Evolutionary conservation across 176 grass and related monocot genomes (phyloP).

Genomic region (Ensete glaucum): DNA sequence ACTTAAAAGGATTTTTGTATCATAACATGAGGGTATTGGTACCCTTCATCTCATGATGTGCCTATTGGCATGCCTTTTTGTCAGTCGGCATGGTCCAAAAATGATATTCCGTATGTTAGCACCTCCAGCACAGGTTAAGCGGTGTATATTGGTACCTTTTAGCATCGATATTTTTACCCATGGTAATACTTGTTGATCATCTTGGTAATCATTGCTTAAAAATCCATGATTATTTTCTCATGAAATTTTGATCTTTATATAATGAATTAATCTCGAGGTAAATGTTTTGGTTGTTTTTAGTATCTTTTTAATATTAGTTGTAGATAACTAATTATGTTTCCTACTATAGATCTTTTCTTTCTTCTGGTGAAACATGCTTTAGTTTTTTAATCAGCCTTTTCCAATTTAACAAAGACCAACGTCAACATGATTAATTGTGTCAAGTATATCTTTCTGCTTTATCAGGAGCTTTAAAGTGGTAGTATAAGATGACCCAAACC

Average conservation of each 20-base stretch:
- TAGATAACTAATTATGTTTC: no score
- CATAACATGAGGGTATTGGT: background rate
- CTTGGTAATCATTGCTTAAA: background rate
- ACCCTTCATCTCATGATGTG: background rate
- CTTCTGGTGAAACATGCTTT: no score
- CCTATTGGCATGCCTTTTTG: background rate
- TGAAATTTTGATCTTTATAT: background rate
- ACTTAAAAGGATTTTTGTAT: background rate
- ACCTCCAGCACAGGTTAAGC: background rate
- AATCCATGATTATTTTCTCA: background rate
- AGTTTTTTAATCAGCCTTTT: no score
- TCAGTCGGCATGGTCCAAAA: background rate
- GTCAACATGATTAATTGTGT: no score
- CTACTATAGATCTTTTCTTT: no score
- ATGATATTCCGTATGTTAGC: background rate
- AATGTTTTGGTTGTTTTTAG: no score
- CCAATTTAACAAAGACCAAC: no score
- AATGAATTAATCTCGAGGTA: background rate
- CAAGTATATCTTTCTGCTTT: background rate
- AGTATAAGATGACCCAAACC: no score
- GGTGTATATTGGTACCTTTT: background rate
- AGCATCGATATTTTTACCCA: background rate
- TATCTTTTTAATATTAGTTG: no score
- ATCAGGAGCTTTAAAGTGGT: background rate
- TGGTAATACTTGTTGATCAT: background rate